Evolutionary conservation across 1,284 basidiomycete genomes (phyloP).

Genomic region (Marasmius tenuissimus): DNA sequence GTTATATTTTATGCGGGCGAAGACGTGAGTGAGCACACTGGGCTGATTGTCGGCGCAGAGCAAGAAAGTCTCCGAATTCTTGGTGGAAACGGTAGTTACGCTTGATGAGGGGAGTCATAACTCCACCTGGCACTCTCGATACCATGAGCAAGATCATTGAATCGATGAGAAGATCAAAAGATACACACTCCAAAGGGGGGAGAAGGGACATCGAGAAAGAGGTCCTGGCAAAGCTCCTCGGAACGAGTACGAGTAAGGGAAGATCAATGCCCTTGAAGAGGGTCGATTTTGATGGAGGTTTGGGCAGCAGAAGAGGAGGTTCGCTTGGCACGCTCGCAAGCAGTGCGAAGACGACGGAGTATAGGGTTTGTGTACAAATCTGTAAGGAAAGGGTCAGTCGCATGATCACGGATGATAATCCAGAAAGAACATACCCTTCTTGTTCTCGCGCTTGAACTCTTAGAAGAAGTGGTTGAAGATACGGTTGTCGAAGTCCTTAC

Average conservation of each 20-base stretch:
- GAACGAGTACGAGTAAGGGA: conserved; percentile 98
- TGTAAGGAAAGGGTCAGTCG: conserved; percentile 20
- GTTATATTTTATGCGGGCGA: conserved; percentile 95
- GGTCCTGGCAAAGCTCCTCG: conserved; percentile 96
- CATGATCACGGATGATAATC: not conserved
- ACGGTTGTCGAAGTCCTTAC: conserved; percentile 92
- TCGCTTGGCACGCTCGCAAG: conserved; percentile 98
- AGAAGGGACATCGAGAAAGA: conserved; percentile 97
- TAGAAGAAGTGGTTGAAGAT: conserved; percentile 67
- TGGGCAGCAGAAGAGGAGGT: conserved; percentile 96
- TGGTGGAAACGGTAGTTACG: conserved; percentile 98
- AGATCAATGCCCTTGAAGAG: conserved; percentile 97
- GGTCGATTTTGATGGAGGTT: conserved; percentile 98
- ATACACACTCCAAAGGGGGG: conserved; percentile 80
- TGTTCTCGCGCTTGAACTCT: conserved; percentile 20
- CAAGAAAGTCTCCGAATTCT: conserved; percentile 99
- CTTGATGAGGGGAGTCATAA: conserved; percentile 97
- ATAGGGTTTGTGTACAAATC: conserved; percentile 93
- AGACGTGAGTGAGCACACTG: conserved; percentile 98
- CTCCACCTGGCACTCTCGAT: conserved; percentile 99
- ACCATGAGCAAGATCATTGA: conserved; percentile 33
- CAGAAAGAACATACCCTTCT: conserved; percentile 14
- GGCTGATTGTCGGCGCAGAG: conserved; percentile 99
- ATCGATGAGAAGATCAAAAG: conserved; percentile 13
- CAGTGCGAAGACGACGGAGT: conserved; percentile 94